phyloP scores from a whole-genome alignment of 2,329 filamentous ascomycete genomes.

The Diaporthe sp. region DNA sequence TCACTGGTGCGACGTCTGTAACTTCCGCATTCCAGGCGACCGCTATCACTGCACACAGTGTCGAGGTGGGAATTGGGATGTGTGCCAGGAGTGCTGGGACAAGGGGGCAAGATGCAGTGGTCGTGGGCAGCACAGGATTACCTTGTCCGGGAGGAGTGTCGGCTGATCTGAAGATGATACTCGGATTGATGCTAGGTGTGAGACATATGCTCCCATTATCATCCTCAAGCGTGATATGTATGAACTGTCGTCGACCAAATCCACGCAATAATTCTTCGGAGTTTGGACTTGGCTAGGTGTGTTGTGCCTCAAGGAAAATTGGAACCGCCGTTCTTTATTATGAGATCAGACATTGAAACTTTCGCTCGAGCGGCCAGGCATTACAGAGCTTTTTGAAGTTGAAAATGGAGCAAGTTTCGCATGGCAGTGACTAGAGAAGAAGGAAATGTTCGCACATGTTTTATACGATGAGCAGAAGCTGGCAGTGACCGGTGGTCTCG shows the following conservation, averaged over 20 bases:
- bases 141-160: neutral
- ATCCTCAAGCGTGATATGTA: neutral
- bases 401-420: neutral
- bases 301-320: no score
- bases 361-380: neutral
- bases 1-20: neutral
- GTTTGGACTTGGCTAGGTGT: no score
- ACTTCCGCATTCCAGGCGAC: slow-evolving; percentile 10
- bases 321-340: no score
- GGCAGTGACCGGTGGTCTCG: neutral
- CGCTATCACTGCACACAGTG: slow-evolving; percentile 12
- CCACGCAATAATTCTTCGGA: no score
- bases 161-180: neutral
- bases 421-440: neutral
- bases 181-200: neutral
- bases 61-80: slow-evolving; percentile 12
- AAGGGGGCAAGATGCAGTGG: slow-evolving; percentile 9
- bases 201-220: neutral
- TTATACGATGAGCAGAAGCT: neutral
- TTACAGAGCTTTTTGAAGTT: neutral
- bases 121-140: slow-evolving; percentile 9
- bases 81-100: slow-evolving; percentile 11
- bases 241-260: neutral
- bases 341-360: no score
- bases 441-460: accelerated